Conservation (phyloP, 371 early-diverging fungal species). For the Dentiscutata heterogama region DNA sequence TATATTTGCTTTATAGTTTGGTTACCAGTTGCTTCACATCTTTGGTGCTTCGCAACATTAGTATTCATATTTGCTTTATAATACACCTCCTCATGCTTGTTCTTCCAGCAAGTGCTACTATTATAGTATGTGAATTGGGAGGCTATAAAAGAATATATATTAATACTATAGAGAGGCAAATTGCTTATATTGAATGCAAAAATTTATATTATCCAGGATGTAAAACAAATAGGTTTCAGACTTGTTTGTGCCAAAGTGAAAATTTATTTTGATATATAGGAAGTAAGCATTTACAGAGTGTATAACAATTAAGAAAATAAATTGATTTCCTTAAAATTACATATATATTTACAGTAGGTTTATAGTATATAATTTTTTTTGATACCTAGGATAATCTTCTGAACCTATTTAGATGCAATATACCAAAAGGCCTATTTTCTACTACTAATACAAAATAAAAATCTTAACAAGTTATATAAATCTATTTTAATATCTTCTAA, state of each 20-base stretch:
- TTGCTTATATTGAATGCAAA: not conserved
- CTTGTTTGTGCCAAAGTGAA: not conserved
- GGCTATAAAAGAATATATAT: too few species aligned
- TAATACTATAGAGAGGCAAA: not conserved
- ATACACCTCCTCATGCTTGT: not conserved
- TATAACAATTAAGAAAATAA: too few species aligned
- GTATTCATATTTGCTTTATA: not conserved
- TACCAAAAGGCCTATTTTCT: too few species aligned
- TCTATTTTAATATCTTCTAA: too few species aligned
- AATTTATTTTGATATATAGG: not conserved
- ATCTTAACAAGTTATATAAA: too few species aligned
- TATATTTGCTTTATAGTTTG: not conserved
- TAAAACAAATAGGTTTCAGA: not conserved
- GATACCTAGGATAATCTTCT: too few species aligned
- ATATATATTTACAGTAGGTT: too few species aligned
- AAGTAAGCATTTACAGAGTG: not conserved
- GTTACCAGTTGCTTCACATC: not conserved
- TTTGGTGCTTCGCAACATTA: not conserved
- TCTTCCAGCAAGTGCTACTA: not conserved
- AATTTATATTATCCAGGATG: not conserved
- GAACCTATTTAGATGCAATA: too few species aligned
- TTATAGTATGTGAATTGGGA: not conserved
- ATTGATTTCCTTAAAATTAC: too few species aligned
- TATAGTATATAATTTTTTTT: too few species aligned
- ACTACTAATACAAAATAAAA: too few species aligned